Evolutionary conservation across 306 rosid genomes (phyloP).

Genomic region (Vicia villosa): DNA sequence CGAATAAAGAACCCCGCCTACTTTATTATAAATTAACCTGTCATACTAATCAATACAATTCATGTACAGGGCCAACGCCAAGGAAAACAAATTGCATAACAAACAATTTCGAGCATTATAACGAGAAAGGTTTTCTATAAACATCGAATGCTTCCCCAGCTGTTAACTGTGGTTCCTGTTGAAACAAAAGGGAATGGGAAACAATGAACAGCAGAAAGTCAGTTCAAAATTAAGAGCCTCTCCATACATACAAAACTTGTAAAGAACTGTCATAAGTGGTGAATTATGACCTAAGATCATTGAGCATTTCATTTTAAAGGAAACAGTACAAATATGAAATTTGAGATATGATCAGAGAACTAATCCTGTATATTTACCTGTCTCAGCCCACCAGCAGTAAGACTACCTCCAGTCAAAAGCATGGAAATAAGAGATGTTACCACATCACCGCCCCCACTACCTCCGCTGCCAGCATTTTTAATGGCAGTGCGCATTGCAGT

Average conservation of each 20-base stretch:
- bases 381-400: slow-evolving; percentile 46
- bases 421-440: slow-evolving; percentile 64
- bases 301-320: not conserved
- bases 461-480: slow-evolving; percentile 58
- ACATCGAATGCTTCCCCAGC: slow-evolving; percentile 79
- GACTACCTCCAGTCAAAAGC: slow-evolving; percentile 72
- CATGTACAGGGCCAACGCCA: slow-evolving; percentile 17
- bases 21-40: slow-evolving; percentile 28
- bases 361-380: slow-evolving; percentile 51
- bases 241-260: not conserved
- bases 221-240: slow-evolving; percentile 20
- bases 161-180: slow-evolving; percentile 96
- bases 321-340: slow-evolving; percentile 12
- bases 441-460: slow-evolving; percentile 45
- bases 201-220: slow-evolving; percentile 34
- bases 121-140: slow-evolving; percentile 68
- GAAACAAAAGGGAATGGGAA: slow-evolving; percentile 34
- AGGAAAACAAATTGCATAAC: slow-evolving; percentile 2
- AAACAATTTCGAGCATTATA: slow-evolving; percentile 47
- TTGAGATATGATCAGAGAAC: not conserved
- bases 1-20: not conserved
- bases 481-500: slow-evolving; percentile 78
- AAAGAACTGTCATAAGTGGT: not conserved
- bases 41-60: slow-evolving; percentile 17
- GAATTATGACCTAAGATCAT: slow-evolving; percentile 8